phyloP scores from a whole-genome alignment of 495 filamentous ascomycete species.

The Lentithecium fluviatile region DNA sequence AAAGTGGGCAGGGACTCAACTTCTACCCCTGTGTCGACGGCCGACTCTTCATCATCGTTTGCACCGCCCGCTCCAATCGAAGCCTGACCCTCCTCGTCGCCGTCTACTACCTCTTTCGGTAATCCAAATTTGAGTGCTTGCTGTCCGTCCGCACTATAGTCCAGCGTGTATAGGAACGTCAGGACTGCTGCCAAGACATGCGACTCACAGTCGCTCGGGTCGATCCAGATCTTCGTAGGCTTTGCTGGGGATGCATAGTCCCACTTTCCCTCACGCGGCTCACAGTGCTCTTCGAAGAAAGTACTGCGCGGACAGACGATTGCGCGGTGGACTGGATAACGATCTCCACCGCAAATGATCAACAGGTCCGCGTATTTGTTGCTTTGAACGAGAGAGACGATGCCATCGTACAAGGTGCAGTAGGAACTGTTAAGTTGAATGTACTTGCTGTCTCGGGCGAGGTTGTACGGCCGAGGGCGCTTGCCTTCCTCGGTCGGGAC shows the following conservation, averaged over 20 bases:
- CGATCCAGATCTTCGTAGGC: slow-evolving; percentile 29
- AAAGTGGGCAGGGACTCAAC: neutral
- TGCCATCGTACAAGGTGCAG: slow-evolving; percentile 16
- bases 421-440: slow-evolving; percentile 15
- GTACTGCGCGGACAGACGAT: slow-evolving; percentile 27
- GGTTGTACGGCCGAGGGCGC: slow-evolving; percentile 7
- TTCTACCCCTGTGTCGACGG: neutral
- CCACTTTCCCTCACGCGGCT: neutral
- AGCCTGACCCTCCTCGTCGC: neutral
- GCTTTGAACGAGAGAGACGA: slow-evolving; percentile 18
- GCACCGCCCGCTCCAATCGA: neutral
- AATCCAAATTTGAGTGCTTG: slow-evolving; percentile 14
- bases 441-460: slow-evolving; percentile 3
- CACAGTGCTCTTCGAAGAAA: slow-evolving; percentile 8
- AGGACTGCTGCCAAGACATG: slow-evolving; percentile 30
- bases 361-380: slow-evolving; percentile 33
- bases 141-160: slow-evolving; percentile 16
- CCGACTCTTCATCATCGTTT: neutral
- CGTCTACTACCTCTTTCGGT: neutral
- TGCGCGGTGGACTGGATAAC: slow-evolving; percentile 32
- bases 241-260: slow-evolving; percentile 15
- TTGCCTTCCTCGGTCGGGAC: neutral
- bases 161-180: slow-evolving; percentile 32
- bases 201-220: slow-evolving; percentile 24
- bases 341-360: slow-evolving; percentile 22